Evolutionary conservation across 306 rosid genomes (phyloP).

Genomic region (Fragaria vesca): DNA sequence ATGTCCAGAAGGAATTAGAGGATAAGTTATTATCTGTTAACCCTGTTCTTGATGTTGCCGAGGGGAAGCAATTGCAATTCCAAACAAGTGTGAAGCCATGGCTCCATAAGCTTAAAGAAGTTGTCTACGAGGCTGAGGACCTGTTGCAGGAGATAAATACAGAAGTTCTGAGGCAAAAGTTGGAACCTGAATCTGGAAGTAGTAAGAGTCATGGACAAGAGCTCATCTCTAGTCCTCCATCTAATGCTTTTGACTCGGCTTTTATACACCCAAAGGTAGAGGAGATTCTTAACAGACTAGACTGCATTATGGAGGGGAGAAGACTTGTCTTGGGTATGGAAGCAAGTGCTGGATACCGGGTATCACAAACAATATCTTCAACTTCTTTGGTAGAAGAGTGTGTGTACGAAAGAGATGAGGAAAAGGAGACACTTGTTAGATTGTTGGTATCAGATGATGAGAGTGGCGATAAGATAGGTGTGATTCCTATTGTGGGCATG

Average conservation of each 20-base stretch:
- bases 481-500: no score
- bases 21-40: neutral
- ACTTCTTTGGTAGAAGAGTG: neutral
- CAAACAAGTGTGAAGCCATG: neutral
- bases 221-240: neutral
- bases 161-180: neutral
- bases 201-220: neutral
- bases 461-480: no score
- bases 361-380: neutral
- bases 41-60: conserved; percentile 21
- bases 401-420: neutral
- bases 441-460: no score
- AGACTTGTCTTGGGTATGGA: neutral
- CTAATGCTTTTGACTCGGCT: neutral
- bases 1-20: neutral
- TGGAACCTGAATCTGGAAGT: neutral
- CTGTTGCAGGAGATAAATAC: neutral
- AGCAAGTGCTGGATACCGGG: neutral
- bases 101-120: conserved; percentile 19
- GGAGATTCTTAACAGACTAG: neutral
- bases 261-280: neutral
- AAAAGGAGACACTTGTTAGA: neutral
- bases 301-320: neutral
- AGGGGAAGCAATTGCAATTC: conserved; percentile 12
- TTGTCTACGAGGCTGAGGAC: neutral